Evolutionary conservation across 768 basidiomycete species (phyloP).

Genomic region (Calocybe indica): DNA sequence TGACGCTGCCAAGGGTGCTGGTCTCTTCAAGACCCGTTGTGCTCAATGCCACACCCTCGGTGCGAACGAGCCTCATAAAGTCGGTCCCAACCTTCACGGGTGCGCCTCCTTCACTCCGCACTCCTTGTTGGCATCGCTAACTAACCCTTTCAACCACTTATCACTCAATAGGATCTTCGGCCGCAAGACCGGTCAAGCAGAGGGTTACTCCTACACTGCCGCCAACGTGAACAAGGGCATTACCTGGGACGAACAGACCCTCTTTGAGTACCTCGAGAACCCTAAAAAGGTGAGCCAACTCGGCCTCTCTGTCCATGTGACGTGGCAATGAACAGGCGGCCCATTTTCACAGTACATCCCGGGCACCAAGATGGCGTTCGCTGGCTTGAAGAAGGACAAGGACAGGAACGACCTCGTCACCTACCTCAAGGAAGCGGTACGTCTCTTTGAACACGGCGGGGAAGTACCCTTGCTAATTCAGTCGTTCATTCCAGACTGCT

Average conservation of each 20-base stretch:
- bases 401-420: constrained; percentile 93
- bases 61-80: constrained; percentile 74
- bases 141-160: background rate
- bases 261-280: constrained; percentile 95
- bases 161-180: constrained; percentile 61
- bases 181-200: constrained; percentile 79
- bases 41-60: constrained; percentile 90
- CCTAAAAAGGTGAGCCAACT: constrained; percentile 77
- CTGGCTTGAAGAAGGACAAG: constrained; percentile 97
- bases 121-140: background rate
- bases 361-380: constrained; percentile 98
- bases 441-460: constrained; percentile 17
- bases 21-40: constrained; percentile 94
- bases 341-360: constrained; percentile 69
- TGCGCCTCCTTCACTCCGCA: constrained; percentile 27
- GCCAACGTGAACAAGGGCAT: constrained; percentile 96
- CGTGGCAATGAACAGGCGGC: background rate
- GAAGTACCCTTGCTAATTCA: no score
- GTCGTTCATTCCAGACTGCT: no score
- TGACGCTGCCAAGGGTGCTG: constrained; percentile 86
- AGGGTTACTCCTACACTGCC: constrained; percentile 86
- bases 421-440: constrained; percentile 68
- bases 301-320: background rate
- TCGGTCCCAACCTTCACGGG: constrained; percentile 96
- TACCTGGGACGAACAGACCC: constrained; percentile 80